Evolutionary conservation across 306 rosid genomes (phyloP), one percentile per base, ranked within the genome.

Genomic region (Mucuna pruriens): DNA sequence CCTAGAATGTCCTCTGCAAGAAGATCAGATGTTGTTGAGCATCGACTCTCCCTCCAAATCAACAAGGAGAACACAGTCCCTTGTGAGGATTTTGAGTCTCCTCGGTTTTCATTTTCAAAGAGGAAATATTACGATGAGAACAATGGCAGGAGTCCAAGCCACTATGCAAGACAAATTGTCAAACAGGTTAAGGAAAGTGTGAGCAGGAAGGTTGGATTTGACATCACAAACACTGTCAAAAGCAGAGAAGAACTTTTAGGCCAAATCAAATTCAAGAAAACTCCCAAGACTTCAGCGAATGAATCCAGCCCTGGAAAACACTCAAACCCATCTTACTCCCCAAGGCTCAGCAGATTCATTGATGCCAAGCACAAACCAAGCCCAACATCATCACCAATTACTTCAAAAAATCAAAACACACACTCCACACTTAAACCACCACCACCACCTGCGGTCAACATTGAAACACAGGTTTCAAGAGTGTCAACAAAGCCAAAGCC

Each of bases 31-130:
- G 92, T 85, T 12, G 97, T 85, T 12, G 97, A 96, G 31, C 92
- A 88, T 69, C 88, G 97, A 45, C 77, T 93, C 8, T 93, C 99
- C 20, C 97, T 96, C 29, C 99, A 96, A 78, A 87, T 95, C 87
- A 95, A 91, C 93, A 91, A 87, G 62, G 97, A 91, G 54, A 93
- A 91, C 69, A 44, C 36, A 7, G 81, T 58, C 9, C 8, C 62
- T 11, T 36, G 65, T 51, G 90, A 80, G 51, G 91, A 91, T 16
- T 36, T 86, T n/a, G 97, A 91, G 5, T 54, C 75, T 42, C 90
- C 89, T 38, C 76, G 90, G 69, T 72, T 86, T 31, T 89, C 94
- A 51, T 79, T 82, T 67, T 76, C 87, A 40, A 90, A 83, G 38
- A 80, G 90, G 81, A 90, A 76, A 79, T 64, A 71, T 44, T 60